Evolutionary conservation across 352 stramenopile genomes (phyloP).

Genomic region (Phytopythium helicoides): DNA sequence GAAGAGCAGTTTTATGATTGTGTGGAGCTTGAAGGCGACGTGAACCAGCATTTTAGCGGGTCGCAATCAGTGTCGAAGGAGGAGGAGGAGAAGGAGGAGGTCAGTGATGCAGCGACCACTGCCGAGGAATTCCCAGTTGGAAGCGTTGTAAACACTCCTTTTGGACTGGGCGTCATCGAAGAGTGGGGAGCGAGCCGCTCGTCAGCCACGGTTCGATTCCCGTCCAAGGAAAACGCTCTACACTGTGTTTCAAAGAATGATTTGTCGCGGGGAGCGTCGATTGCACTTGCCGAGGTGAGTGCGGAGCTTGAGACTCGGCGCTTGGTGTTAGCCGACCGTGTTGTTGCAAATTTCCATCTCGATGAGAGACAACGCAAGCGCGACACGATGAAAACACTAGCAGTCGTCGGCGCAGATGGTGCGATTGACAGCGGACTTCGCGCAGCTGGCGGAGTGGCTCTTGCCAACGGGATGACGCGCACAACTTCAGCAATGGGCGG

Average conservation of each 20-base stretch:
- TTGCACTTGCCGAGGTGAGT: constrained; percentile 39
- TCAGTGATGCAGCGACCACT: background rate
- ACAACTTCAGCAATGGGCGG: constrained; percentile 54
- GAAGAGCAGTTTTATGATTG: constrained; percentile 89
- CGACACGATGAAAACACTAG: constrained; percentile 42
- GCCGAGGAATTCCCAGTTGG: constrained; percentile 44
- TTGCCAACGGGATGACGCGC: constrained; percentile 74
- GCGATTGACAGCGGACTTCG: constrained; percentile 83
- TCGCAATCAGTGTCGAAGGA: constrained; percentile 5
- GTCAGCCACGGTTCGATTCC: constrained; percentile 46
- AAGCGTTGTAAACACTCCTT: constrained; percentile 58
- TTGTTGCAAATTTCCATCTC: constrained; percentile 56
- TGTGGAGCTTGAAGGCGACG: constrained; percentile 57
- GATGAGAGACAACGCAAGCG: constrained; percentile 20
- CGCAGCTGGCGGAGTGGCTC: constrained; percentile 64
- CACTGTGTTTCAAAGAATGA: constrained; percentile 68
- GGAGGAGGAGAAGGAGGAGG: constrained; percentile 14
- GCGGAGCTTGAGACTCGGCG: constrained; percentile 54
- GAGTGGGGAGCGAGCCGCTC: constrained; percentile 32
- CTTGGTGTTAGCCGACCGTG: constrained; percentile 49
- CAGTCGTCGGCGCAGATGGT: constrained; percentile 63
- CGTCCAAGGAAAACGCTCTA: constrained; percentile 26
- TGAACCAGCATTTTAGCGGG: constrained; percentile 40
- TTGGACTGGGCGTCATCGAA: constrained; percentile 59
- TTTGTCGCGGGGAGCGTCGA: constrained; percentile 50